Base-by-base conservation (phyloP, 1,284 basidiomycete genomes). In the Pholiota adiposa region DNA sequence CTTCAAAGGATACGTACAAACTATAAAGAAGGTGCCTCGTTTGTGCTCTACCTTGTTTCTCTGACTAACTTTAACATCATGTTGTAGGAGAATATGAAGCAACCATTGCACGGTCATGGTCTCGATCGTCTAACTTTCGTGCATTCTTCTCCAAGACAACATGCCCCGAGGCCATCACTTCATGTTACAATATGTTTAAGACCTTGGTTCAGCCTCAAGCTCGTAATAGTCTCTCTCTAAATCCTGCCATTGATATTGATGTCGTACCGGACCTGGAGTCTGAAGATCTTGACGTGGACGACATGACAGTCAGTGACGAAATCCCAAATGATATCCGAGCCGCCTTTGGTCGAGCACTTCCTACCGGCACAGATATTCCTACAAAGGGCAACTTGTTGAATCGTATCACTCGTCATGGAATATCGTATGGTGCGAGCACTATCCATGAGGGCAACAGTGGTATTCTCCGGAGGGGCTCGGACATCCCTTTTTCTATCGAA, bases 21-120 rank as follows among this genome's bases (percentile, higher is more conserved):
- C 19, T 56, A 56, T 14, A 56, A 56, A 51, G 19, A 36, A 27
- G 55, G 55, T 56, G 38, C n/a, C n/a, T n/a, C n/a, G n/a, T n/a
- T n/a, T n/a, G 2, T n/a, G 12, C n/a, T 53, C 9, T 43, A 27
- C 21, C 7, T 53, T 7, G 2, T 41, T 27, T 11, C 21, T 6
- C 6, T 8, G n/a, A 34, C 33, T 56, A 11, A 38, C 5, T 29
- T 4, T 11, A 40, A 25, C 29, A 16, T 40, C 12, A 27, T 14
- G 14, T 29, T 27, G 19, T 34, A 56, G 55, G 55, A 9, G 55
- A 56, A 25, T 56, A 56, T 41, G 55, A 56, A 56, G 38, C 27
- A 29, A 56, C 55, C 3, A 56, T 56, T 16, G 34, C 34, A 21
- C 31, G 21, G 7, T 40, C 55, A 9, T 56, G 55, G 55, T 14